phyloP scores from a whole-genome alignment of 1,284 basidiomycete genomes.

The Boletus hoseneyae region DNA sequence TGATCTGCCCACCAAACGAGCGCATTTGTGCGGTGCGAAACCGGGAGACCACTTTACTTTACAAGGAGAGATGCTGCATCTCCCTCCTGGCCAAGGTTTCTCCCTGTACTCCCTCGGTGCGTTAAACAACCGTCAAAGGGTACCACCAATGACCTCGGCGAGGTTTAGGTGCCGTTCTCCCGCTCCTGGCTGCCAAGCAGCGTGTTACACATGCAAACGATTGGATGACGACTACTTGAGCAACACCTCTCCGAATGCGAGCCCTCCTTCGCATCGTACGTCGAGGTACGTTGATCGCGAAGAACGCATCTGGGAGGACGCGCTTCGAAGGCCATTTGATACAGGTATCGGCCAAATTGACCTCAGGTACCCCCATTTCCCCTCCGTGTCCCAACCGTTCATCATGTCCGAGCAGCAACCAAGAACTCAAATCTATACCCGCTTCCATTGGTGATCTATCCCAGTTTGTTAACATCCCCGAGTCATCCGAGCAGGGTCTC shows the following conservation, averaged over 20 bases:
- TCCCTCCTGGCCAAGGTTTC: conserved; percentile 58
- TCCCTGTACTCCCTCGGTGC: conserved; percentile 64
- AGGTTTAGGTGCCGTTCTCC: conserved; percentile 51
- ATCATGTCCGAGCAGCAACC: conserved; percentile 19
- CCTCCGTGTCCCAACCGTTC: conserved; percentile 7
- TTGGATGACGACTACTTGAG: conserved; percentile 50
- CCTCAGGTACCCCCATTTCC: conserved; percentile 27
- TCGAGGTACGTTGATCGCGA: conserved; percentile 25
- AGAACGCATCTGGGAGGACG: conserved; percentile 30
- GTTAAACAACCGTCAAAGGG: conserved; percentile 7
- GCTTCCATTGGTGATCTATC: conserved; percentile 26
- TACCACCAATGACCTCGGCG: neutral
- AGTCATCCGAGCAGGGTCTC: conserved; percentile 30
- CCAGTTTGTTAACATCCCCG: conserved; percentile 29
- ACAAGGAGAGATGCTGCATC: conserved; percentile 56
- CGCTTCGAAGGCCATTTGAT: conserved; percentile 26
- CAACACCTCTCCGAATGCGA: conserved; percentile 6
- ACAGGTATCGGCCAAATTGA: conserved; percentile 33
- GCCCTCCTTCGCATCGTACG: conserved; percentile 19
- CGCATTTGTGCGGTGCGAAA: conserved; percentile 61
- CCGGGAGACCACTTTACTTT: conserved; percentile 59
- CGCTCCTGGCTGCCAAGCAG: conserved; percentile 62
- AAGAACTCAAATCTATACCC: conserved; percentile 25
- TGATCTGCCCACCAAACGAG: conserved; percentile 51
- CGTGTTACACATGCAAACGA: conserved; percentile 50